Evolutionary conservation across 495 filamentous ascomycete genomes (phyloP), one percentile per base, ranked within the genome.

Genomic region (Penicillium antarcticum): DNA sequence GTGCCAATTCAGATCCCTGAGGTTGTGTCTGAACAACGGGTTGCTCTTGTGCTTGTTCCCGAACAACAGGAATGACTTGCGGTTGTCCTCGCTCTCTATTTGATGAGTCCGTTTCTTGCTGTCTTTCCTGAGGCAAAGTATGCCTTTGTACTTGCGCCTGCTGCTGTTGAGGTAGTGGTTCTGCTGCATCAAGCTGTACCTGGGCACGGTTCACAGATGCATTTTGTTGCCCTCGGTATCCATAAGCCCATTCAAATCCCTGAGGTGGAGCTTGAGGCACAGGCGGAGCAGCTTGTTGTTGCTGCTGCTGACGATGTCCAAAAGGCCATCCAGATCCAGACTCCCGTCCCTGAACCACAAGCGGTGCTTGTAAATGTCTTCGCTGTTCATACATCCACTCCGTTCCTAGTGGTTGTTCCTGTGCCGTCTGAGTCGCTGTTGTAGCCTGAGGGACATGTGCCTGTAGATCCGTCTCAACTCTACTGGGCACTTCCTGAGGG

Each of bases 281-380:
- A 33, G 62, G 60, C 1, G 42, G 26, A 5, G 37, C 36, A 3
- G 42, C 24, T 8, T 23, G 21, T 5, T 43, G 51, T 24, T 56
- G 43, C 4, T 52, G 49, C 2, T 53, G 41, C 7, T 49, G 47
- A 34, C 37, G 47, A 11, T 49, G 47, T 17, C 26, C 18, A 42
- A 49, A 49, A 3, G 47, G 47, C 47, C 47, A 49, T 13, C 47
- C 47, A 24, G 47, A 49, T 2, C 47, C 47, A 7, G 47, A 49
- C 33, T 42, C 29, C 13, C 47, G 38, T 21, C 47, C 47, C 4
- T 49, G 47, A 13, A 49, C n/a, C n/a, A 49, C 37, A 41, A 42
- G 37, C 13, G 47, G 47, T 13, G 12, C 37, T 13, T 18, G 47
- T 17, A 39, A 39, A 10, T 49, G 47, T 2, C 14, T 40, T 13